Evolutionary conservation across 352 stramenopile species (phyloP).

Genomic region (Phytophthora megakarya): DNA sequence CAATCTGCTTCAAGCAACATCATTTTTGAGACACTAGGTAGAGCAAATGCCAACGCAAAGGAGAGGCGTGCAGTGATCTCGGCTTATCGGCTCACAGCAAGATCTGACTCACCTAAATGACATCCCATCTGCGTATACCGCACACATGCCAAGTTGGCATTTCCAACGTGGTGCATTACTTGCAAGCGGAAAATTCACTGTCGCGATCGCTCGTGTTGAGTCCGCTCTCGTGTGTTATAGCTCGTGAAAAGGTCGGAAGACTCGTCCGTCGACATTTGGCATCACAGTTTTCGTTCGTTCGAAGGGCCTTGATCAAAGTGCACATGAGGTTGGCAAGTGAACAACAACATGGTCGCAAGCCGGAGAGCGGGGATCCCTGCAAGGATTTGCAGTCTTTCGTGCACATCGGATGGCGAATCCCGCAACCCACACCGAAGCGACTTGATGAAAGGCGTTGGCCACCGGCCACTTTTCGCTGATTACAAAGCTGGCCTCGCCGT

Average conservation of each 20-base stretch:
- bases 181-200: conserved; percentile 10
- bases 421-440: conserved; percentile 33
- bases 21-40: background rate
- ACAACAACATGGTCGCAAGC: conserved; percentile 13
- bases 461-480: conserved; percentile 5
- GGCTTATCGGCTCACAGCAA: conserved; percentile 10
- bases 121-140: conserved; percentile 4
- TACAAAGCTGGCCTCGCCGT: conserved; percentile 3
- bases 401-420: conserved; percentile 32
- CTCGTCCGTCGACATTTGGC: conserved; percentile 8
- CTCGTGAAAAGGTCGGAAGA: conserved; percentile 21
- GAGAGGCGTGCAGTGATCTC: background rate
- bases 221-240: conserved; percentile 12
- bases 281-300: conserved; percentile 14
- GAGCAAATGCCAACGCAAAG: background rate
- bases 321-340: background rate
- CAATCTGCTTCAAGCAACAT: too few relatives aligned
- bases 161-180: conserved; percentile 18
- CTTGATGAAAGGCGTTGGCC: conserved; percentile 1
- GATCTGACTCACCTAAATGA: conserved; percentile 13
- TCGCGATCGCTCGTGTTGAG: conserved; percentile 3
- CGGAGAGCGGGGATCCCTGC: conserved; percentile 13
- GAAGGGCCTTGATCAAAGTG: conserved; percentile 3
- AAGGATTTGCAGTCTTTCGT: conserved; percentile 34
- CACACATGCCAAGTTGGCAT: conserved; percentile 25